Evolutionary conservation across 495 filamentous ascomycete genomes (phyloP).

Genomic region (Aspergillus olivimuriae): DNA sequence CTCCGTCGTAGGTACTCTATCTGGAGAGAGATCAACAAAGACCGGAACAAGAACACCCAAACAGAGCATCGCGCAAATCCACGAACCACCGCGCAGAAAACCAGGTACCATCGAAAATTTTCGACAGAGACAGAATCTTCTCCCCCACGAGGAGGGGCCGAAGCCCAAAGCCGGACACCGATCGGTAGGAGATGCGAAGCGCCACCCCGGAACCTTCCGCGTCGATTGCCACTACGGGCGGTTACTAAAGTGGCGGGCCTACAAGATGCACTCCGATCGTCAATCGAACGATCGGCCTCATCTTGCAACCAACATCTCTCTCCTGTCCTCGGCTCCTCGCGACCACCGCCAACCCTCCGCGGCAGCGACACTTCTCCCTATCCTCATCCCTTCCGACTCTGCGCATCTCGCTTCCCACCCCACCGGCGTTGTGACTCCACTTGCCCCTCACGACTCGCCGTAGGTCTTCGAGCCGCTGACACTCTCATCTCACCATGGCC

Average conservation of each 20-base stretch:
- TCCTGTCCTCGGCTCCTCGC: not conserved
- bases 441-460: not conserved
- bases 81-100: no score
- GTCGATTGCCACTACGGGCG: conserved; percentile 12
- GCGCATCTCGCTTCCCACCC: not conserved
- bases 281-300: conserved; percentile 1
- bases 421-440: not conserved
- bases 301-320: not conserved
- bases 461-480: not conserved
- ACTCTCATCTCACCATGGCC: conserved; percentile 40
- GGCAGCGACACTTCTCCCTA: not conserved
- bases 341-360: not conserved
- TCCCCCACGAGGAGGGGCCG: no score
- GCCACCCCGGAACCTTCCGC: conserved; percentile 18
- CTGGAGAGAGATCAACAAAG: no score
- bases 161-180: not conserved
- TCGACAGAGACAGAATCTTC: no score
- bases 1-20: no score
- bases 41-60: no score
- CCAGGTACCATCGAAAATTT: no score
- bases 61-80: no score
- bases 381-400: not conserved
- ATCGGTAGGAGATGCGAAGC: conserved; percentile 1
- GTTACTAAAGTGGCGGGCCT: no score
- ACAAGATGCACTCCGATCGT: conserved; percentile 5